Evolutionary conservation across 768 basidiomycete species (phyloP).

Genomic region (Saitozyma sp.): DNA sequence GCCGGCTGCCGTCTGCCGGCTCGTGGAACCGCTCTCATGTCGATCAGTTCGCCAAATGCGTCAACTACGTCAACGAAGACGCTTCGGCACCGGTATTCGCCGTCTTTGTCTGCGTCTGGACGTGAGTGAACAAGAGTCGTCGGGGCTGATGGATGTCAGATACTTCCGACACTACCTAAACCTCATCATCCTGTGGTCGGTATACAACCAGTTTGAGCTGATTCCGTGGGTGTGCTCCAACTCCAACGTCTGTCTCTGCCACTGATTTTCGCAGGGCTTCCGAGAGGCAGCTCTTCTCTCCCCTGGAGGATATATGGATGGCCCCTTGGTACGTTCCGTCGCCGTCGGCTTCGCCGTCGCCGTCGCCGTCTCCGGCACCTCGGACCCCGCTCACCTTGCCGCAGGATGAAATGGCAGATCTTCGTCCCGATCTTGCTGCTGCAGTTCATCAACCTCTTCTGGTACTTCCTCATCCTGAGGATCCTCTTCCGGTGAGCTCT

Average conservation of each 20-base stretch:
- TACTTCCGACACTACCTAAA: conserved; percentile 95
- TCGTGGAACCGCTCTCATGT: neutral
- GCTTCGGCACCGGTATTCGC: conserved; percentile 66
- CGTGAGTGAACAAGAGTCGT: conserved; percentile 59
- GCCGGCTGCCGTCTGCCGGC: neutral
- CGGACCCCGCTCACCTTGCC: neutral
- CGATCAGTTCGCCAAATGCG: conserved; percentile 62
- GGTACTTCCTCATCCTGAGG: conserved; percentile 82
- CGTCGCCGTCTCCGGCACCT: neutral
- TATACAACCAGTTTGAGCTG: conserved; percentile 73
- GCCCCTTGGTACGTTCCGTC: conserved; percentile 57
- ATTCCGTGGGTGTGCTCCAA: conserved; percentile 61
- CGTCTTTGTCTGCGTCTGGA: conserved; percentile 72
- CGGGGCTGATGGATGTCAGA: conserved; percentile 53
- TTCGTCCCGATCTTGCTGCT: conserved; percentile 72
- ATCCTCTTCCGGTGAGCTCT: conserved; percentile 67
- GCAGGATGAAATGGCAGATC: conserved; percentile 73
- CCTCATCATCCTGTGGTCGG: conserved; percentile 79
- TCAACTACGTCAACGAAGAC: conserved; percentile 73
- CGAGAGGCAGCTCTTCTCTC: conserved; percentile 38
- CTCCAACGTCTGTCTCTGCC: neutral
- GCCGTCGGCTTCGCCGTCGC: neutral
- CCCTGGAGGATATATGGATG: conserved; percentile 68
- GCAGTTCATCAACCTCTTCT: conserved; percentile 85
- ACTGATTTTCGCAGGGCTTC: conserved; percentile 15